These are phyloP conservation scores for Gomphus bonarii DNA, from an alignment of 1,284 basidiomycete genomes.

Conservation along the genomic window DNA sequence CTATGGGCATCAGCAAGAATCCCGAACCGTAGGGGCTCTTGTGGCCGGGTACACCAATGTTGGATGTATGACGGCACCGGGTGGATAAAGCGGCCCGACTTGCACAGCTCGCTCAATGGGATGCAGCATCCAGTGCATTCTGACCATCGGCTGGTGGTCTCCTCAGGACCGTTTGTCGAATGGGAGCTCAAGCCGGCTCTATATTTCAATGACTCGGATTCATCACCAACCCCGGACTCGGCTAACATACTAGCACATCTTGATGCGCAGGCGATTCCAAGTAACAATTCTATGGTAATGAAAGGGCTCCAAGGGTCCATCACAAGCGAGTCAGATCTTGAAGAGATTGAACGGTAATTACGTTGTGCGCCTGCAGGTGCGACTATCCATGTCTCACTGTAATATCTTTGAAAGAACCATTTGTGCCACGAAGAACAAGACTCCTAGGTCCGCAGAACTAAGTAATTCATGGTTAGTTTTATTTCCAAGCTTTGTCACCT, in stretches of 20 bases:
- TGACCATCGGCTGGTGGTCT: background rate
- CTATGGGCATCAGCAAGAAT: conserved; percentile 1
- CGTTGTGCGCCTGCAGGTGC: background rate
- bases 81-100: background rate
- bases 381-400: background rate
- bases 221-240: background rate
- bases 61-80: conserved; percentile 1
- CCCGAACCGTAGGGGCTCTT: background rate
- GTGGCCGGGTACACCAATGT: background rate
- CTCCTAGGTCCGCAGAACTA: background rate
- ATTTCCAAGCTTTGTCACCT: background rate
- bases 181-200: background rate
- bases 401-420: background rate
- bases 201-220: background rate
- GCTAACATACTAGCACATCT: background rate
- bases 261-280: background rate
- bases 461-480: background rate
- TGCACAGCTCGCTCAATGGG: background rate
- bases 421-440: background rate
- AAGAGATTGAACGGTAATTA: background rate
- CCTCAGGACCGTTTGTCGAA: conserved; percentile 1
- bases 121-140: conserved; percentile 2
- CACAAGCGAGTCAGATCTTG: background rate
- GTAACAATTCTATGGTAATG: background rate
- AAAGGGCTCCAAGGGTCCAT: background rate